These are phyloP conservation scores for Zygoascus sp. DNA, from an alignment of 1,139 yeast species.

Conservation along the genomic window DNA sequence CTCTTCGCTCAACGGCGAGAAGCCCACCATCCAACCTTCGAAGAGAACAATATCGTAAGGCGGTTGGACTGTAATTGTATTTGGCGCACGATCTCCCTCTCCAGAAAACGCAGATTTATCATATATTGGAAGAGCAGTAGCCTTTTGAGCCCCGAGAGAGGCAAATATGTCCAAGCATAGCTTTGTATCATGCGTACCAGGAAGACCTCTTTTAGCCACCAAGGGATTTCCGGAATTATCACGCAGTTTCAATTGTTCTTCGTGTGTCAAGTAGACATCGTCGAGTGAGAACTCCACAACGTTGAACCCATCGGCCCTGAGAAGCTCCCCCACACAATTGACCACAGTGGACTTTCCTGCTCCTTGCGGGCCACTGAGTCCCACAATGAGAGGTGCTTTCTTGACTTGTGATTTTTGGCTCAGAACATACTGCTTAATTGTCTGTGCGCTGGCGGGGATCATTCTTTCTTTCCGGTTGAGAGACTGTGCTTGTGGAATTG, in stretches of 20 bases:
- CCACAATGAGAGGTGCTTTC: conserved; percentile 53
- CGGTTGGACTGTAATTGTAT: conserved; percentile 24
- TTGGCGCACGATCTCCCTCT: conserved; percentile 62
- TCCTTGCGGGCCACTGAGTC: conserved; percentile 88
- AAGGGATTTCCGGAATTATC: conserved; percentile 47
- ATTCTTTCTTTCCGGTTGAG: no score
- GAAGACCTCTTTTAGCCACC: conserved; percentile 78
- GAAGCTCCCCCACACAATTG: conserved; percentile 38
- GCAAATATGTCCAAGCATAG: conserved; percentile 36
- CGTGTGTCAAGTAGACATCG: conserved; percentile 72
- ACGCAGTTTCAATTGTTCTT: conserved; percentile 51
- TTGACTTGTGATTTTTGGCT: background rate
- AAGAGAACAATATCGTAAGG: conserved; percentile 63
- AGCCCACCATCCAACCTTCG: conserved; percentile 97
- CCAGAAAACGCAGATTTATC: conserved; percentile 76
- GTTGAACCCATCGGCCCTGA: conserved; percentile 40
- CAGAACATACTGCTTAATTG: conserved; percentile 14
- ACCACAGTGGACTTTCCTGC: conserved; percentile 81
- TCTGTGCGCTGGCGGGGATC: conserved; percentile 11
- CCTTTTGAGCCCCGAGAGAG: conserved; percentile 26
- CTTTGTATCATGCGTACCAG: conserved; percentile 84
- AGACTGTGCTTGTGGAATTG: no score
- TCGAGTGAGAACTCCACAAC: conserved; percentile 71
- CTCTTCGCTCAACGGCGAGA: conserved; percentile 43
- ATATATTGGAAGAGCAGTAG: conserved; percentile 56